These are phyloP conservation scores for Penicillium steckii DNA, from an alignment of 495 filamentous ascomycete species.

Conservation along the genomic window DNA sequence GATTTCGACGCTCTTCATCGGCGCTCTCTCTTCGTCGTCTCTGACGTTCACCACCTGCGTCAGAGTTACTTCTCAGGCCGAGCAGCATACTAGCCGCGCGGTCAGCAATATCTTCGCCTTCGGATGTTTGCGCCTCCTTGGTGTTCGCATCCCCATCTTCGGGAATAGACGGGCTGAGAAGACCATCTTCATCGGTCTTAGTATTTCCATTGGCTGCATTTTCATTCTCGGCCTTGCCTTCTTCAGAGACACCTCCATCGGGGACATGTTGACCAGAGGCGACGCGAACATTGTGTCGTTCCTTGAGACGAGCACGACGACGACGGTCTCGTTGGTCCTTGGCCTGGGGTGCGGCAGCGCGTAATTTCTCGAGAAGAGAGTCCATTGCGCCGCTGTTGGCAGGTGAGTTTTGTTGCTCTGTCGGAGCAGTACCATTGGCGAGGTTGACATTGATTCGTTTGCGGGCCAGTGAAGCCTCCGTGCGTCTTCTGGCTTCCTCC, in stretches of 20 bases:
- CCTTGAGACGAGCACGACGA: slow-evolving; percentile 82
- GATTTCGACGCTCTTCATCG: slow-evolving; percentile 64
- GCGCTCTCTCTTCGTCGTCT: slow-evolving; percentile 65
- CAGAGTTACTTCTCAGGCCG: slow-evolving; percentile 68
- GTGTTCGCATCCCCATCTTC: slow-evolving; percentile 41
- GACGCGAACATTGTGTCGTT: slow-evolving; percentile 87
- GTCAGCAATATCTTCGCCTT: slow-evolving; percentile 75
- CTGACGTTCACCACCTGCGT: slow-evolving; percentile 53
- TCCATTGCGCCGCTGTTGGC: slow-evolving; percentile 91
- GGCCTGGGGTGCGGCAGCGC: slow-evolving; percentile 87
- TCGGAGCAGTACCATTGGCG: slow-evolving; percentile 43
- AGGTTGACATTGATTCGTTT: slow-evolving; percentile 70
- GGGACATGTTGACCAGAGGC: slow-evolving; percentile 84
- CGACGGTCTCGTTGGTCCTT: slow-evolving; percentile 84
- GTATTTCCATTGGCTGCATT: slow-evolving; percentile 22
- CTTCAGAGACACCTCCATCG: slow-evolving; percentile 48
- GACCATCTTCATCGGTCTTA: slow-evolving; percentile 29
- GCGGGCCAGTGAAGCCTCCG: slow-evolving; percentile 87
- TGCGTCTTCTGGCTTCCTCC: slow-evolving; percentile 79
- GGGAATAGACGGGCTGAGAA: slow-evolving; percentile 36
- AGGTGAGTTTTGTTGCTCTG: slow-evolving; percentile 60
- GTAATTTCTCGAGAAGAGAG: slow-evolving; percentile 90
- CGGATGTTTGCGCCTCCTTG: slow-evolving; percentile 45
- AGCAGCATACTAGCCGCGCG: slow-evolving; percentile 81
- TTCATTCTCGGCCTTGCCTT: slow-evolving; percentile 25